Conservation (phyloP, 306 rosid genomes). For the Senna siamea region DNA sequence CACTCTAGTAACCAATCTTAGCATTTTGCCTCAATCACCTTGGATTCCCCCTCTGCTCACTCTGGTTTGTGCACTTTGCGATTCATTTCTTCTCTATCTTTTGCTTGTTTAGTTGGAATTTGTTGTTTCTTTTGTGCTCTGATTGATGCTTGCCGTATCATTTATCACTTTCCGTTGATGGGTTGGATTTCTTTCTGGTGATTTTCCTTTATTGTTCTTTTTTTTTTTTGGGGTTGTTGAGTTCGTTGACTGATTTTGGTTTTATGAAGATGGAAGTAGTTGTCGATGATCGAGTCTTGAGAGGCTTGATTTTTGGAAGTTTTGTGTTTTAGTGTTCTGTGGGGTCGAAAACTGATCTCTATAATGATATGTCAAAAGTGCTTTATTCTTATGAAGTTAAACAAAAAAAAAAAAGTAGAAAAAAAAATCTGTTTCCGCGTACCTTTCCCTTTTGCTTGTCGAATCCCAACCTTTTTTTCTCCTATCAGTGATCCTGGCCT, state of each 20-base stretch:
- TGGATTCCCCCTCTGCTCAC: no score
- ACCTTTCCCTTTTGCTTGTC: conserved; percentile 13
- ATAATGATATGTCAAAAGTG: background rate
- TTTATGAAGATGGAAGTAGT: background rate
- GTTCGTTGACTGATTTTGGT: background rate
- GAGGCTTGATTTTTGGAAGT: conserved; percentile 9
- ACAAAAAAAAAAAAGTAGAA: background rate
- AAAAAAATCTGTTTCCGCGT: background rate
- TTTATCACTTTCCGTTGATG: background rate
- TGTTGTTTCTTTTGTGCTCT: background rate
- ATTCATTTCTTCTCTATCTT: no score
- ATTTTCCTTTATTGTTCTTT: conserved; percentile 3
- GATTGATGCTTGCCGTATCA: background rate
- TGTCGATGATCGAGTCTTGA: background rate
- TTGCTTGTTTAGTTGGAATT: background rate
- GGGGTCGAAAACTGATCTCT: background rate
- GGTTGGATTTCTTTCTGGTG: background rate
- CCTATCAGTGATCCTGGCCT: background rate
- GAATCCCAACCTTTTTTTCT: background rate
- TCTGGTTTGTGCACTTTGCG: no score
- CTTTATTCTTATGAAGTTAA: conserved; percentile 12
- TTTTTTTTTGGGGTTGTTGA: conserved; percentile 28
- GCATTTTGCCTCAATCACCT: no score
- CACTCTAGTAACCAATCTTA: no score
- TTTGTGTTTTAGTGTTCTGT: background rate